Evolutionary conservation across 2,329 filamentous ascomycete species (phyloP).

Genomic region (Hypoxylon sp.): DNA sequence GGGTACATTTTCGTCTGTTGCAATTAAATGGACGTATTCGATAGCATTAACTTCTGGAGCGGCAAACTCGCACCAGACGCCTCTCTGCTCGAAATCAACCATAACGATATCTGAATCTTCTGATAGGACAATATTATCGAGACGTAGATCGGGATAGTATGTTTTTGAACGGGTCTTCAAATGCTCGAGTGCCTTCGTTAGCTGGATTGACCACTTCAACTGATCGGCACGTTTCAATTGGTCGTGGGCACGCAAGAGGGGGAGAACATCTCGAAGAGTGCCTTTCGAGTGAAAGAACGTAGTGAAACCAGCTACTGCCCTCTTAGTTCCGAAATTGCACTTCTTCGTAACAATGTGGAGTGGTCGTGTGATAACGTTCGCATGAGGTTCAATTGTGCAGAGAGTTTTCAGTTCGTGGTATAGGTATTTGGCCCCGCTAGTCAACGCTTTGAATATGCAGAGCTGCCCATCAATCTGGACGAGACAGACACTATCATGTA

Average conservation of each 20-base stretch:
- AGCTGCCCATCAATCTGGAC: slow-evolving; percentile 61
- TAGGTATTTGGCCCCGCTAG: slow-evolving; percentile 70
- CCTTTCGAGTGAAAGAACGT: slow-evolving; percentile 68
- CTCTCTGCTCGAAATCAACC: slow-evolving; percentile 74
- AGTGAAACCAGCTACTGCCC: slow-evolving; percentile 70
- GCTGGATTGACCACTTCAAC: slow-evolving; percentile 68
- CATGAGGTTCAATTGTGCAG: slow-evolving; percentile 66
- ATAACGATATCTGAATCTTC: slow-evolving; percentile 64
- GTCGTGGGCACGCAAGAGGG: slow-evolving; percentile 64
- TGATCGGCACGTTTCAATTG: slow-evolving; percentile 61
- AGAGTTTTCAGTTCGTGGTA: slow-evolving; percentile 73
- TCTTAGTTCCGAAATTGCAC: slow-evolving; percentile 69
- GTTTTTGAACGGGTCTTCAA: slow-evolving; percentile 61
- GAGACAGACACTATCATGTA: slow-evolving; percentile 72
- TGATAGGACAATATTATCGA: slow-evolving; percentile 72
- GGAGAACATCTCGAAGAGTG: slow-evolving; percentile 69
- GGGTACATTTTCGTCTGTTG: slow-evolving; percentile 64
- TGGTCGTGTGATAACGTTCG: slow-evolving; percentile 67
- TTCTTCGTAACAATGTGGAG: slow-evolving; percentile 69
- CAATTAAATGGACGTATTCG: slow-evolving; percentile 70
- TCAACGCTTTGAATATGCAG: slow-evolving; percentile 72
- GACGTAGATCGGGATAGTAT: slow-evolving; percentile 72
- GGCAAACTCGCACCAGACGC: slow-evolving; percentile 74
- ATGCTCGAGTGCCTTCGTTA: slow-evolving; percentile 67
- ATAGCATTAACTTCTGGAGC: slow-evolving; percentile 72